Percentiles rank a stretch among this genome's conserved stretches.
Evolutionary conservation across 371 early-diverging fungal species (phyloP).

Genomic region (Parasitella parasitica): DNA sequence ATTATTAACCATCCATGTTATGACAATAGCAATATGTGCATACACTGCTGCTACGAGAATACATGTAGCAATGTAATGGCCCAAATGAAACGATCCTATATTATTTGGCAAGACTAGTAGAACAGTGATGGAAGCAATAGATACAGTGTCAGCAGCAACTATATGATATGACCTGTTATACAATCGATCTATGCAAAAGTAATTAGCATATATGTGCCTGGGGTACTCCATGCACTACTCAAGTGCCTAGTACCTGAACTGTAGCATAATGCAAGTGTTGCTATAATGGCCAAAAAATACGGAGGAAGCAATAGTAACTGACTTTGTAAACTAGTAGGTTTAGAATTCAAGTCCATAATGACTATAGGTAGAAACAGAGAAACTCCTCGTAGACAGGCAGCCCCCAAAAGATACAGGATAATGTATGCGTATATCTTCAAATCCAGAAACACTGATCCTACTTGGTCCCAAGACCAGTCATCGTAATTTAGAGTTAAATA

Average conservation of each 20-base stretch:
- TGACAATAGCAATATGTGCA: conserved; percentile 36
- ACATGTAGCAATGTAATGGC: conserved; percentile 22
- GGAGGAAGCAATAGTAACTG: conserved; percentile 32
- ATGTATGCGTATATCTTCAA: conserved; percentile 12
- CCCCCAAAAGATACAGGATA: conserved; percentile 28
- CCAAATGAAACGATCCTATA: background rate
- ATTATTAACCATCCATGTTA: conserved; percentile 46
- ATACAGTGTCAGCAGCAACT: conserved; percentile 25
- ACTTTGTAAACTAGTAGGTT: conserved; percentile 11
- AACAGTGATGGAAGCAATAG: conserved; percentile 1
- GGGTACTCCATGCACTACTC: background rate
- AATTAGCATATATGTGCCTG: background rate
- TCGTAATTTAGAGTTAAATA: conserved; percentile 22
- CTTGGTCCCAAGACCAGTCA: conserved; percentile 24
- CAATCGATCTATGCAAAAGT: background rate
- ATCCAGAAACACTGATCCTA: conserved; percentile 8
- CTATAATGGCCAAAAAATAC: conserved; percentile 26
- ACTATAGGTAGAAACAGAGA: conserved; percentile 29
- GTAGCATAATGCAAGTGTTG: conserved; percentile 21
- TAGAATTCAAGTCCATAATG: conserved; percentile 19
- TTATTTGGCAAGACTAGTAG: background rate
- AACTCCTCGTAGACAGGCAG: conserved; percentile 26
- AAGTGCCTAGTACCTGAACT: conserved; percentile 28
- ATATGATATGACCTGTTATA: conserved; percentile 40
- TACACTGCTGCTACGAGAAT: conserved; percentile 32